These are phyloP conservation scores for Paraphaeosphaeria minitans DNA, from an alignment of 2,329 filamentous ascomycete genomes.

Conservation along the genomic window DNA sequence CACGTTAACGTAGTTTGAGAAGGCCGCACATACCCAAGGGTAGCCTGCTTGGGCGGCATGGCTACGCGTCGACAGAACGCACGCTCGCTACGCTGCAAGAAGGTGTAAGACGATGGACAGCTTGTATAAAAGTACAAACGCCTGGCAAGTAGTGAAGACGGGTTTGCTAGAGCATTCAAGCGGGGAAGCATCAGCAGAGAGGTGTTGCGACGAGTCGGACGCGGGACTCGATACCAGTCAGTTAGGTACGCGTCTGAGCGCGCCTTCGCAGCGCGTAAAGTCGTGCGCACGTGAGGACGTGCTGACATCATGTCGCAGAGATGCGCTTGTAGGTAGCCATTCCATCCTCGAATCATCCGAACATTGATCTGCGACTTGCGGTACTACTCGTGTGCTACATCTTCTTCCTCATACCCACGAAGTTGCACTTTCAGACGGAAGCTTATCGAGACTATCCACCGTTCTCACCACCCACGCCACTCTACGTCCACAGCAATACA, in stretches of 20 bases:
- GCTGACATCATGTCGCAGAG: slow-evolving; percentile 41
- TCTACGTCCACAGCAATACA: not conserved
- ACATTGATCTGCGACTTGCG: not conserved
- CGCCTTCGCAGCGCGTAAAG: slow-evolving; percentile 34
- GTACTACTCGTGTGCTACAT: not conserved
- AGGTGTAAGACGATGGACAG: slow-evolving; percentile 5
- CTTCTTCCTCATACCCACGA: too few species aligned
- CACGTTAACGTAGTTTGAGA: slow-evolving; percentile 77
- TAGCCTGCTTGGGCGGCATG: slow-evolving; percentile 73
- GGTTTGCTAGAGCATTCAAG: slow-evolving; percentile 33
- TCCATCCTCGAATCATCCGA: not conserved
- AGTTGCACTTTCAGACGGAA: not conserved
- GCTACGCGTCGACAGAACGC: slow-evolving; percentile 19
- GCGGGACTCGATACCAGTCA: slow-evolving; percentile 17
- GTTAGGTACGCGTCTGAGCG: slow-evolving; percentile 32
- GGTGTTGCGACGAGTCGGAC: slow-evolving; percentile 15
- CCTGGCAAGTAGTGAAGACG: slow-evolving; percentile 12
- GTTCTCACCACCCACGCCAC: not conserved
- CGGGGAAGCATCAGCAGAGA: slow-evolving; percentile 36
- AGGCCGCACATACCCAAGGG: slow-evolving; percentile 83
- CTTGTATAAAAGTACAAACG: not conserved
- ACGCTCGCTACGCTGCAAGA: slow-evolving; percentile 15
- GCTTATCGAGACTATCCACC: not conserved
- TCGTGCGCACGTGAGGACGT: slow-evolving; percentile 20
- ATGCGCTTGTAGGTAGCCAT: slow-evolving; percentile 13